A percentile compares a stretch with the other conserved stretches of the same genome.
Conservation (phyloP, 2,329 filamentous ascomycete species). For the Alternaria conjuncta region DNA sequence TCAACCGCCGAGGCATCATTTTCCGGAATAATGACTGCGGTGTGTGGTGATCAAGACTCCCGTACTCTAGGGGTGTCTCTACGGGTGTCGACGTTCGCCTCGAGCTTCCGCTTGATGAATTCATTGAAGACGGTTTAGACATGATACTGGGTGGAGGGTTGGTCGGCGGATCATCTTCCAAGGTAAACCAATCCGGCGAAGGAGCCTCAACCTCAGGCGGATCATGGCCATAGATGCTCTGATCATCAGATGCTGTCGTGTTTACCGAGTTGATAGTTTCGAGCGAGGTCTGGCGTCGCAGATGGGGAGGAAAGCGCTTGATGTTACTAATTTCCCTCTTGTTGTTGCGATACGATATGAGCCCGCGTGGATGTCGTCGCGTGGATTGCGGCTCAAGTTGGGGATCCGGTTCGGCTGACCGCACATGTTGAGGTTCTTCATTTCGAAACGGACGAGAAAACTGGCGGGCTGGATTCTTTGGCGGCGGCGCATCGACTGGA, state of each 20-base stretch:
- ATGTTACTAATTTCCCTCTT: constrained; percentile 19
- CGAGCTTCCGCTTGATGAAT: constrained; percentile 18
- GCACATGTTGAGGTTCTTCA: constrained; percentile 6
- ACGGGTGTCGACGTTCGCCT: constrained; percentile 14
- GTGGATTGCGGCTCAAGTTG: constrained; percentile 13
- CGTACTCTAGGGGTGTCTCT: constrained; percentile 16
- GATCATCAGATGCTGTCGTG: constrained; percentile 22
- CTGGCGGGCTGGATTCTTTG: constrained; percentile 13
- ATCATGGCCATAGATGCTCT: constrained; percentile 21
- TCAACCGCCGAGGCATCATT: constrained; percentile 20
- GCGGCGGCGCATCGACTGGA: constrained; percentile 18
- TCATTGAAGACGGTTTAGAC: constrained; percentile 14
- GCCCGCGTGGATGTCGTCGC: constrained; percentile 18
- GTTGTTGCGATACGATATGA: constrained; percentile 29
- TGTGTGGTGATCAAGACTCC: constrained; percentile 20
- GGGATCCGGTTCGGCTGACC: constrained; percentile 15
- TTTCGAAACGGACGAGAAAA: constrained; percentile 30
- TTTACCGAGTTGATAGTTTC: constrained; percentile 43
- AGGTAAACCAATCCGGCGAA: constrained; percentile 20
- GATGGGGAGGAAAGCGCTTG: constrained; percentile 26
- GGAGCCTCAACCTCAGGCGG: constrained; percentile 22
- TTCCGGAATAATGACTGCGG: constrained; percentile 30
- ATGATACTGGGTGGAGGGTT: constrained; percentile 14
- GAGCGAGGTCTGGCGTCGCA: constrained; percentile 35
- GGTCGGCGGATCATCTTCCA: constrained; percentile 11